These are phyloP conservation scores for Yamadazyma taylorii DNA, from an alignment of 1,139 yeast species.

Conservation along the genomic window DNA sequence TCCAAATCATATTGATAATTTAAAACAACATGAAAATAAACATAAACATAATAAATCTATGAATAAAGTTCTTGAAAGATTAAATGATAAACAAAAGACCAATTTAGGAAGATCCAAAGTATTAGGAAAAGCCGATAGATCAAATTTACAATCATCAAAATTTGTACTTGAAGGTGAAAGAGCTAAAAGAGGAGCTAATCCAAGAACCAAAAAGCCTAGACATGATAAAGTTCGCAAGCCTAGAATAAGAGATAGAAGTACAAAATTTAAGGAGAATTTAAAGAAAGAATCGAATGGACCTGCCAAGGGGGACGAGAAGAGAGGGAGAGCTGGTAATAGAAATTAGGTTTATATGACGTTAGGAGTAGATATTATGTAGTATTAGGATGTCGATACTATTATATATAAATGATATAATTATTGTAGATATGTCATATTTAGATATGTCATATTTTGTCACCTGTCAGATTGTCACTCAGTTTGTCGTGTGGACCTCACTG, in stretches of 20 bases:
- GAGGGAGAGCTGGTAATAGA: too few species aligned
- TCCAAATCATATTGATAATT: conserved; percentile 45
- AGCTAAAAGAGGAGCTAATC: conserved; percentile 70
- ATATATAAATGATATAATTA: too few species aligned
- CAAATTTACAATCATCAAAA: conserved; percentile 51
- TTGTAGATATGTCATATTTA: too few species aligned
- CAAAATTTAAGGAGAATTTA: conserved; percentile 50
- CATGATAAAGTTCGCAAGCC: conserved; percentile 54
- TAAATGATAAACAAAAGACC: conserved; percentile 69
- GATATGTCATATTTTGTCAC: too few species aligned
- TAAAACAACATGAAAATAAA: conserved; percentile 29
- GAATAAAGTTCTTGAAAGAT: conserved; percentile 17
- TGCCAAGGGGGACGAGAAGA: background rate
- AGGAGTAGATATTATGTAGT: too few species aligned
- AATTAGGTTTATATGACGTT: too few species aligned
- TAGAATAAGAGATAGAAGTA: conserved; percentile 65
- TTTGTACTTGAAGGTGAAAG: conserved; percentile 43
- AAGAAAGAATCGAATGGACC: background rate
- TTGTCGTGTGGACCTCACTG: too few species aligned
- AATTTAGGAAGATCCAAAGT: conserved; percentile 78
- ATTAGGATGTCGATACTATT: too few species aligned
- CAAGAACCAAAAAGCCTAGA: conserved; percentile 37
- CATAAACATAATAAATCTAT: conserved; percentile 21
- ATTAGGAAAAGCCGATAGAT: conserved; percentile 78
- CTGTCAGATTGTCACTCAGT: too few species aligned